Evolutionary conservation across 495 filamentous ascomycete species (phyloP), one percentile per base, ranked within the genome.

Genomic region (Penicillium egyptiacum): DNA sequence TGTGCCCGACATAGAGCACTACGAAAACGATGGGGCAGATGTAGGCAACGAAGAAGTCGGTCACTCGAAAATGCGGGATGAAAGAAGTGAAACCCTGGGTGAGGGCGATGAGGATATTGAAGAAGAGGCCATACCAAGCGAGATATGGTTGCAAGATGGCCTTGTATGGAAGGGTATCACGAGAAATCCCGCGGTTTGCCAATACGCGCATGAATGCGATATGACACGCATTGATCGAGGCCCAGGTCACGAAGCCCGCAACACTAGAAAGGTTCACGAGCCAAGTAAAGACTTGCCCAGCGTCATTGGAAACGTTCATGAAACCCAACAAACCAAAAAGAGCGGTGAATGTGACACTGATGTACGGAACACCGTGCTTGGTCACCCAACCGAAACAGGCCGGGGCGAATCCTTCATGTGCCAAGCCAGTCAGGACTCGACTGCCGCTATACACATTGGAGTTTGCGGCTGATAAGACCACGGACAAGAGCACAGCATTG

Each of bases 391-490:
- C 68, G 49, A 87, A 83, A 62, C 84, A 72, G 3, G 67, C 66
- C 0, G 86, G 86, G 1, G 84, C 86, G 39, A 83, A 82, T 17
- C 79, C 75, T 57, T 86, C 81, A 25, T 80, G 70, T 19, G 84
- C 83, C 23, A 89, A 72, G 19, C 83, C 83, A 31, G 83, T 76
- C 22, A 89, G 70, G 42, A 87, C 79, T 53, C 86, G 84, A 58
- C 81, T 83, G 44, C 81, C 83, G 6, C 86, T 90, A 68, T 90
- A 95, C 46, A 91, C 80, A 73, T 88, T 90, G 11, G 88, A 86
- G 65, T 92, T 92, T 47, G 84, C 89, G 3, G 86, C 82, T 0
- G 86, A 89, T 19, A 85, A 74, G 1, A 86, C 87, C 1, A 86
- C 85, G 31, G 80, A 88, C 52, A 90, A 69, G 40, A 91, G 81